Evolutionary conservation across 495 filamentous ascomycete genomes (phyloP).

Genomic region (Hypoxylon cercidicola): DNA sequence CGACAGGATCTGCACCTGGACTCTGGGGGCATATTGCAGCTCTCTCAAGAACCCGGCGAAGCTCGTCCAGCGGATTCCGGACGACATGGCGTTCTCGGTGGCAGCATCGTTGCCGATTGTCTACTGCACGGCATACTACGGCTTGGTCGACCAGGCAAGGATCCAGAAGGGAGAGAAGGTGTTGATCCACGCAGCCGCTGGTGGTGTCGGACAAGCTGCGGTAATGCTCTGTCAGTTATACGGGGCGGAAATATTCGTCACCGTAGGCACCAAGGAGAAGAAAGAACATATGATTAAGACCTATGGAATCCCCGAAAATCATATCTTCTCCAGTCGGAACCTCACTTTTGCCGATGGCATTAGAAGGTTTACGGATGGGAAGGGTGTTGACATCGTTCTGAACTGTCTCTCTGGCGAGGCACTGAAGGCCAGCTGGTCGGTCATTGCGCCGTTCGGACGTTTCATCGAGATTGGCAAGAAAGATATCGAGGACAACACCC

Average conservation of each 20-base stretch:
- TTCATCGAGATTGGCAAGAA: conserved; percentile 68
- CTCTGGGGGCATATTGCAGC: conserved; percentile 32
- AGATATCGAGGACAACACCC: conserved; percentile 51
- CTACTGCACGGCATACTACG: conserved; percentile 61
- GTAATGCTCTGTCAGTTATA: conserved; percentile 57
- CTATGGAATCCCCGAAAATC: conserved; percentile 60
- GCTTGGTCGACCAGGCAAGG: conserved; percentile 33
- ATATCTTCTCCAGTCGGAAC: conserved; percentile 62
- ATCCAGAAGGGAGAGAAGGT: conserved; percentile 53
- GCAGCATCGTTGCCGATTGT: conserved; percentile 63
- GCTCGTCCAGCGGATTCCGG: conserved; percentile 50
- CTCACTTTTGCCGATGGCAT: conserved; percentile 56
- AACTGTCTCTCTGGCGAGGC: conserved; percentile 68
- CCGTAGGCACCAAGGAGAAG: conserved; percentile 61
- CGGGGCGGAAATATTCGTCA: conserved; percentile 66
- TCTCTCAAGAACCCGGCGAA: conserved; percentile 38
- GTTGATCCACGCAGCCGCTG: conserved; percentile 62
- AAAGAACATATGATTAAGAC: conserved; percentile 54
- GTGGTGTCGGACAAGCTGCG: conserved; percentile 62
- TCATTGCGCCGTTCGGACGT: conserved; percentile 63
- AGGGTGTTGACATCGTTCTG: conserved; percentile 68
- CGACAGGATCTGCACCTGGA: conserved; percentile 56
- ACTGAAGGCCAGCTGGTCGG: conserved; percentile 63
- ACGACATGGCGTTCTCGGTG: conserved; percentile 54
- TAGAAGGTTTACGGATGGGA: conserved; percentile 54